These are phyloP conservation scores for Aspergillus conjunctus DNA, from an alignment of 495 filamentous ascomycete species.

Conservation along the genomic window DNA sequence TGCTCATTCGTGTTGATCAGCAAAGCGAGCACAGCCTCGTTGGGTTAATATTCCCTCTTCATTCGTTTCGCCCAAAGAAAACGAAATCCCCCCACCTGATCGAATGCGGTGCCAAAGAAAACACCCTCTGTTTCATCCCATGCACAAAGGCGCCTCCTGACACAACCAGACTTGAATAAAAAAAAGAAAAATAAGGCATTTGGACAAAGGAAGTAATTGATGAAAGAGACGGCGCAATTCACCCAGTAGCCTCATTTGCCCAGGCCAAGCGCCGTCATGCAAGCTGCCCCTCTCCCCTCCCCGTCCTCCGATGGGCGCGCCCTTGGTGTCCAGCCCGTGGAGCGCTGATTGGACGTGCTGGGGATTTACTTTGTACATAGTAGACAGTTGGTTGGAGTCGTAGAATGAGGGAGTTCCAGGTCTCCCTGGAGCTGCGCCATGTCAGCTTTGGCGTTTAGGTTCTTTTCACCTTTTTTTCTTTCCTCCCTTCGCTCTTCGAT, in stretches of 20 bases:
- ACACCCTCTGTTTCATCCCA: slow-evolving; percentile 8
- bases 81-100: background rate
- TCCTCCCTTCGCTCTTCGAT: background rate
- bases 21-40: background rate
- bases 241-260: background rate
- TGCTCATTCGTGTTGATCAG: background rate
- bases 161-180: background rate
- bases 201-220: background rate
- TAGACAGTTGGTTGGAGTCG: background rate
- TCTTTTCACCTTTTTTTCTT: slow-evolving; percentile 21
- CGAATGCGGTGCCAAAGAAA: background rate
- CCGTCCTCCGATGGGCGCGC: too few species aligned
- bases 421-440: slow-evolving; percentile 25
- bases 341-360: background rate
- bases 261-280: too few species aligned
- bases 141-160: slow-evolving; percentile 13
- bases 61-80: background rate
- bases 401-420: background rate
- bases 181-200: background rate
- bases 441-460: slow-evolving; percentile 20
- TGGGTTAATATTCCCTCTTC: too few species aligned
- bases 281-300: too few species aligned
- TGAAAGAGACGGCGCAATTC: background rate
- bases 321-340: background rate
- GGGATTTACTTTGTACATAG: too few species aligned